A percentile compares a stretch with the other conserved stretches of the same genome.
Evolutionary conservation across 768 basidiomycete species (phyloP).

Genomic region (Cyclocybe cylindracea): DNA sequence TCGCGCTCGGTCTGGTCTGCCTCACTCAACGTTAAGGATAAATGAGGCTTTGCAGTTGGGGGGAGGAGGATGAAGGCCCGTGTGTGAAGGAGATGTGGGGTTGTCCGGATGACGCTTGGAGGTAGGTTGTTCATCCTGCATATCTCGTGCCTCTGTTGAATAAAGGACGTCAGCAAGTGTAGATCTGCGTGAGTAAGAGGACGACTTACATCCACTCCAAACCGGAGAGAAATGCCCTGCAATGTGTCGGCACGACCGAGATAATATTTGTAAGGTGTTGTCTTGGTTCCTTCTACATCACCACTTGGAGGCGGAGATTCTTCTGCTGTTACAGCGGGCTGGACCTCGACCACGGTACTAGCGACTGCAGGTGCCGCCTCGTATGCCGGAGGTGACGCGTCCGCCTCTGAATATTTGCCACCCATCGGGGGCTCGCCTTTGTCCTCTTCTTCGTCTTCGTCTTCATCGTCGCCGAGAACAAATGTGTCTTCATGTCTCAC

Average conservation of each 20-base stretch:
- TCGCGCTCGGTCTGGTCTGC: conserved; percentile 37
- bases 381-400: conserved; percentile 11
- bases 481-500: conserved; percentile 64
- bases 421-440: background rate
- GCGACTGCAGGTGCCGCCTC: background rate
- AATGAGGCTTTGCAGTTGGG: conserved; percentile 32
- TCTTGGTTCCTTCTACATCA: conserved; percentile 1
- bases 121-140: conserved; percentile 71
- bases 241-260: conserved; percentile 61
- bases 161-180: conserved; percentile 2
- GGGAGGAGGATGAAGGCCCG: conserved; percentile 59
- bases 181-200: background rate
- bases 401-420: background rate
- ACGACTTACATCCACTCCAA: conserved; percentile 58
- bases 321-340: background rate
- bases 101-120: conserved; percentile 62
- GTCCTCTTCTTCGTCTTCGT: conserved; percentile 33
- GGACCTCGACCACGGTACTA: background rate
- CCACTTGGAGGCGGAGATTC: background rate
- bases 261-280: conserved; percentile 43
- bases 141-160: conserved; percentile 52
- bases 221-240: conserved; percentile 62
- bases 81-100: conserved; percentile 75
- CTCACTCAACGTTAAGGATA: conserved; percentile 14
- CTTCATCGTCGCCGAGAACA: conserved; percentile 65